These are phyloP conservation scores for Nakazawaea peltata DNA, from an alignment of 805 yeast genomes.

Conservation along the genomic window DNA sequence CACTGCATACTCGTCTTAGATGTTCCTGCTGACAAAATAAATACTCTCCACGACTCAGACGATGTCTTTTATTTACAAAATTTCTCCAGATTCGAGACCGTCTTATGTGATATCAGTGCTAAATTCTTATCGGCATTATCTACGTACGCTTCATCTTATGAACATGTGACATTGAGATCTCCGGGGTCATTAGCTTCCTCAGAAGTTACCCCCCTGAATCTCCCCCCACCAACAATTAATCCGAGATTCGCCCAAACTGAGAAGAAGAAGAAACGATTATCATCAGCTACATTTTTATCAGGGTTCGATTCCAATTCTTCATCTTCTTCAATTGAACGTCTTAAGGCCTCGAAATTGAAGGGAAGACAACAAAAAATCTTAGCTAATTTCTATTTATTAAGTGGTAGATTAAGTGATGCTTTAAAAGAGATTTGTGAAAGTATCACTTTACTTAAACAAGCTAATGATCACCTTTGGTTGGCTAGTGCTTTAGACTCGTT, in stretches of 20 bases:
- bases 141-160: constrained; percentile 62
- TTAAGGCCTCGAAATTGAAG: constrained; percentile 33
- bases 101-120: constrained; percentile 64
- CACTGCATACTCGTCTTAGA: constrained; percentile 51
- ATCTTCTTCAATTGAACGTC: constrained; percentile 24
- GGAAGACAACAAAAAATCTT: constrained; percentile 72
- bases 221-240: neutral
- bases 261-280: constrained; percentile 17
- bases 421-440: constrained; percentile 71
- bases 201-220: constrained; percentile 22
- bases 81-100: constrained; percentile 38
- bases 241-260: constrained; percentile 10
- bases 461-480: constrained; percentile 79
- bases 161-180: constrained; percentile 74
- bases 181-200: constrained; percentile 61
- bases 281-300: constrained; percentile 15
- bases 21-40: constrained; percentile 21
- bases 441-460: constrained; percentile 42
- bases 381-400: constrained; percentile 70
- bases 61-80: constrained; percentile 13
- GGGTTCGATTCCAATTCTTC: constrained; percentile 17
- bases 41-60: neutral
- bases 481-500: constrained; percentile 84
- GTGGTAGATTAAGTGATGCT: constrained; percentile 74
- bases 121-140: constrained; percentile 58